Evolutionary conservation across 1,284 basidiomycete genomes (phyloP).

Genomic region (Sporisorium scitamineum): DNA sequence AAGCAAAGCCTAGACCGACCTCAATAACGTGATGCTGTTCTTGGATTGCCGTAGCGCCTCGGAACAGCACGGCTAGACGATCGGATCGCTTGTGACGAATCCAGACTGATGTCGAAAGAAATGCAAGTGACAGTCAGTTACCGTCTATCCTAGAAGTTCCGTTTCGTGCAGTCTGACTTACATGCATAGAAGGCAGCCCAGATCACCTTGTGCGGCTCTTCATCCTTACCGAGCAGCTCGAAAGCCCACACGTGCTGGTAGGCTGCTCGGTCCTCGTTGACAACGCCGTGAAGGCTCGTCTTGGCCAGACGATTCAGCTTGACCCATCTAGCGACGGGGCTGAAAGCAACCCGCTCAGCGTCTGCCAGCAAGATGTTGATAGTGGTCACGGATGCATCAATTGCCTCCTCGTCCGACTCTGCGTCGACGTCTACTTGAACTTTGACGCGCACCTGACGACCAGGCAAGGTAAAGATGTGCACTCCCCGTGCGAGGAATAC

Average conservation of each 20-base stretch:
- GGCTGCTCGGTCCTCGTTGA: constrained; percentile 42
- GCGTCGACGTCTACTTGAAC: constrained; percentile 12
- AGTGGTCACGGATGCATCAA: constrained; percentile 9
- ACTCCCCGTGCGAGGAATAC: constrained; percentile 20
- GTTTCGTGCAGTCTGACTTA: constrained; percentile 3
- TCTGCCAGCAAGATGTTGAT: constrained; percentile 6
- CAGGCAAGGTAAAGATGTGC: constrained; percentile 21
- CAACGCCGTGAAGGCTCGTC: constrained; percentile 42
- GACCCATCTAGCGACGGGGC: constrained; percentile 11
- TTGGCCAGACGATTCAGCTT: constrained; percentile 26
- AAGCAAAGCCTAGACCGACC: constrained; percentile 33
- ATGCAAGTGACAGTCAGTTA: constrained; percentile 2
- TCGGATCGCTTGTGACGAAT: constrained; percentile 40
- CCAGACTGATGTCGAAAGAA: constrained; percentile 28
- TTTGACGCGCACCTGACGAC: not conserved
- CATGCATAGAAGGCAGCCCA: constrained; percentile 43
- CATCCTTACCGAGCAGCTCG: not conserved
- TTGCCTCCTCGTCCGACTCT: constrained; percentile 3
- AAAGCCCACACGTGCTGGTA: constrained; percentile 33
- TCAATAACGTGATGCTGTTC: constrained; percentile 14
- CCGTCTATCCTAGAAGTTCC: not conserved
- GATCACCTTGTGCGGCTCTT: not conserved
- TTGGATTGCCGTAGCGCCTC: not conserved
- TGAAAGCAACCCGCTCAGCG: not conserved
- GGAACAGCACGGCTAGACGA: constrained; percentile 15